Evolutionary conservation across 495 filamentous ascomycete genomes (phyloP), one percentile per base, ranked within the genome.

Genomic region (Lophium mytilinum): DNA sequence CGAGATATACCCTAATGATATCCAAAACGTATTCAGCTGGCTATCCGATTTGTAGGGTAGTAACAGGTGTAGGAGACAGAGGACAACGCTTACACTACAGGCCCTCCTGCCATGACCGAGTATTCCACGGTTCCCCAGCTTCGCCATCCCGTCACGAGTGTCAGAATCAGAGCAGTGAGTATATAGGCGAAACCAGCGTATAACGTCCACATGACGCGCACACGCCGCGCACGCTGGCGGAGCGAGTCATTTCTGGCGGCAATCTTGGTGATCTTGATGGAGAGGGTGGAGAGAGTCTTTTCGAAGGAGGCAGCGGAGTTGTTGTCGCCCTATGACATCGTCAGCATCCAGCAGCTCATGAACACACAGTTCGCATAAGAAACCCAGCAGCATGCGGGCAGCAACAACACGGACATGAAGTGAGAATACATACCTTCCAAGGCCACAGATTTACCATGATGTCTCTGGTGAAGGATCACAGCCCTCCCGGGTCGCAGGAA

Each of bases 271-370:
- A 97, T 95, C 75, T 92, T 95, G 30, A 75, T 75, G 12, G 90
- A 83, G 41, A 98, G 80, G 10, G 82, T 79, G 14, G 87, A 86
- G 41, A 98, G 84, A 0, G 85, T 81, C 73, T 90, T 95, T 71
- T 98, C 93, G 65, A 97, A 98, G 5, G 83, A 87, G 39, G 91
- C 92, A 1, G 92, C 86, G 62, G 91, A 95, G 69, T 80, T 86
- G 64, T 88, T 83, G 57, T 89, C 80, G 72, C 85, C 82, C 89
- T 94, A n/a, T 37, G 34, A 18, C 8, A 30, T 47, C 30, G 40
- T 53, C 35, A 34, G 34, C n/a, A 9, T 47, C 15, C 18, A 9
- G n/a, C 12, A 36, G 6, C n/a, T 6, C 37, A 17, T 19, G 42
- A 30, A 12, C 11, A 21, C 35, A 24, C 37, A 52, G 34, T 15